These are phyloP conservation scores for Sporothrix inflata DNA, from an alignment of 2,329 filamentous ascomycete genomes.

Conservation along the genomic window DNA sequence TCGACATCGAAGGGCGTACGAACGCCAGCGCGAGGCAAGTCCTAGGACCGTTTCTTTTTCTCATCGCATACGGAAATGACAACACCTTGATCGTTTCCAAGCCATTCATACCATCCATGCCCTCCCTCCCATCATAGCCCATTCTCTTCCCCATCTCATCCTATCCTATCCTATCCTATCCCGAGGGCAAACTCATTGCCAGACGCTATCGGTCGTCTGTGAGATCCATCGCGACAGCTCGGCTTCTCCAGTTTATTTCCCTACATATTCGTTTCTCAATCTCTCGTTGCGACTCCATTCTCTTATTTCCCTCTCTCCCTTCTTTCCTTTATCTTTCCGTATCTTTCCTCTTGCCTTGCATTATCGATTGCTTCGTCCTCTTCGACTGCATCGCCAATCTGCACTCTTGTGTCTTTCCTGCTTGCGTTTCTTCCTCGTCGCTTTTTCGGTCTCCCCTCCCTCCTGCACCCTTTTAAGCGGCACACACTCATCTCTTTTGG, in stretches of 20 bases:
- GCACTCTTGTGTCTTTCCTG: not conserved
- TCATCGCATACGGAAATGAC: constrained; percentile 20
- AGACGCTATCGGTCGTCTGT: constrained; percentile 12
- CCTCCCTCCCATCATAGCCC: not conserved
- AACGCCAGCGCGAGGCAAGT: not conserved
- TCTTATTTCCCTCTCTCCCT: not conserved
- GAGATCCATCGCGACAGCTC: not conserved
- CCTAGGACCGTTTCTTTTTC: not conserved
- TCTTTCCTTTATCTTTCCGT: not conserved
- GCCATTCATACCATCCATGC: not conserved
- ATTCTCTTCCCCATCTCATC: not conserved
- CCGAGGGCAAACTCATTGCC: not conserved
- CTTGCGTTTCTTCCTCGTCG: not conserved
- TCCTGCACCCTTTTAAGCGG: not conserved
- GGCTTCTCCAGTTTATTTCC: constrained; percentile 23
- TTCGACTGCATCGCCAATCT: not conserved
- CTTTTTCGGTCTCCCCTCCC: not conserved
- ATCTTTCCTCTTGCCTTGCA: not conserved
- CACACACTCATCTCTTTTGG: not conserved
- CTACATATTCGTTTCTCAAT: constrained; percentile 11
- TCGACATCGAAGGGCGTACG: not conserved
- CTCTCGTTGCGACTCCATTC: not conserved
- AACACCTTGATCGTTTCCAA: constrained; percentile 1
- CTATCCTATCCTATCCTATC: constrained; percentile 17
- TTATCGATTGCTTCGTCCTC: not conserved